These are phyloP conservation scores for Pseudocercospora pini-densiflorae DNA, from an alignment of 2,329 filamentous ascomycete genomes.

Conservation along the genomic window DNA sequence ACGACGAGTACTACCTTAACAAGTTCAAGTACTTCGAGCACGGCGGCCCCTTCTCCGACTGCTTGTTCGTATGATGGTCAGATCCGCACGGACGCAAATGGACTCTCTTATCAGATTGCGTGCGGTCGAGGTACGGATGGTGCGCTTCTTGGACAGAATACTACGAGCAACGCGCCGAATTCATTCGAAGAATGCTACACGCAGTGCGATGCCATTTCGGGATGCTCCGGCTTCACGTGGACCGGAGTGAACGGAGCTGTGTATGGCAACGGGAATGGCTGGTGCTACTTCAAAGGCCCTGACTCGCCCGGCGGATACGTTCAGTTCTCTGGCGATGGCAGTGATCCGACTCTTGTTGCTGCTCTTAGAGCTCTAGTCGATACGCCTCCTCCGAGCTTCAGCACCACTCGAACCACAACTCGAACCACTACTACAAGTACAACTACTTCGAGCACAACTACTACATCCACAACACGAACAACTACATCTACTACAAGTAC, in stretches of 20 bases:
- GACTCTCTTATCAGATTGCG: not conserved
- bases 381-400: not conserved
- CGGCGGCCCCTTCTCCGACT: not conserved
- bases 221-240: not conserved
- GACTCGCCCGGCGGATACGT: not conserved
- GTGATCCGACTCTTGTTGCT: not conserved
- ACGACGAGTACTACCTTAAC: not conserved
- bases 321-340: not conserved
- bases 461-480: not conserved
- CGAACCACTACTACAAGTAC: not conserved
- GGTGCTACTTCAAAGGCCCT: conserved; percentile 8
- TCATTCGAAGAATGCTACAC: conserved; percentile 9
- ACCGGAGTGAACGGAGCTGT: not conserved
- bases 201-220: not conserved
- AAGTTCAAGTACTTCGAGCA: not conserved
- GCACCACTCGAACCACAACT: not conserved
- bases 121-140: not conserved
- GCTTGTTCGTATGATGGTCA: not conserved
- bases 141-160: not conserved
- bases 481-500: not conserved
- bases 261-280: conserved; percentile 1
- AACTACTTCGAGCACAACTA: not conserved
- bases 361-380: not conserved
- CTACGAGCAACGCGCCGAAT: not conserved
- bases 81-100: not conserved